Evolutionary conservation across 345 rosid genomes (phyloP), one percentile per base, ranked within the genome.

Genomic region (Euphorbia peplus): DNA sequence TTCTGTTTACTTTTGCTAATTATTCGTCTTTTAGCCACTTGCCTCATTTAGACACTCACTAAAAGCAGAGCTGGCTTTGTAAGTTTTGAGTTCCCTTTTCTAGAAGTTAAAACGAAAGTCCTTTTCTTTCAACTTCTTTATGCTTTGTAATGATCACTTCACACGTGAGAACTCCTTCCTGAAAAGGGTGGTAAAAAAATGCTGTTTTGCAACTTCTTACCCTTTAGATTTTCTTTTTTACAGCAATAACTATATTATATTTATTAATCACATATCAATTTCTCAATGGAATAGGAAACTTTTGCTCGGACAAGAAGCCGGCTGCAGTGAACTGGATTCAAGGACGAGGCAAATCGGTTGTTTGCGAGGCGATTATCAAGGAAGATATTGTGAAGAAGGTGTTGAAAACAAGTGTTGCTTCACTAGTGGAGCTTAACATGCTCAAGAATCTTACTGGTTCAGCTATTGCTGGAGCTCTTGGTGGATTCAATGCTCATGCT

Each of bases 281-380:
- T 19, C 50, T 35, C 32, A 3, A 29, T 25, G 50, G 21, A 63
- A 71, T 70, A 89, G 93, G 96, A 53, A 92, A 92, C 60, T 88
- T 71, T 37, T 92, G 98, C 76, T 88, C 96, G 19, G 98, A 92
- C 75, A 92, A 92, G 83, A 92, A 92, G 68, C 85, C 98, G 14
- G 93, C 98, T 28, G 98, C 98, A 29, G 92, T 92, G 60, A 92
- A 92, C 75, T 92, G 96, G 96, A 90, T 92, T n/a, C 92, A 90
- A 74, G 98, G 98, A 58, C 89, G 95, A 19, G 96, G 96, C 1
- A 91, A 91, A 75, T 88, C 97, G 26, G 92, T 91, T 65, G 92
- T 91, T 12, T 91, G 97, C 3, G 97, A 91, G 92, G 97, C 91
- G 44, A 83, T 69, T 15, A 91, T 91, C 63, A 83, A 71, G 74